A percentile compares a stretch with the other conserved stretches of the same genome.
Evolutionary conservation across 371 early-diverging fungal genomes (phyloP).

Genomic region (Apophysomyces variabilis): DNA sequence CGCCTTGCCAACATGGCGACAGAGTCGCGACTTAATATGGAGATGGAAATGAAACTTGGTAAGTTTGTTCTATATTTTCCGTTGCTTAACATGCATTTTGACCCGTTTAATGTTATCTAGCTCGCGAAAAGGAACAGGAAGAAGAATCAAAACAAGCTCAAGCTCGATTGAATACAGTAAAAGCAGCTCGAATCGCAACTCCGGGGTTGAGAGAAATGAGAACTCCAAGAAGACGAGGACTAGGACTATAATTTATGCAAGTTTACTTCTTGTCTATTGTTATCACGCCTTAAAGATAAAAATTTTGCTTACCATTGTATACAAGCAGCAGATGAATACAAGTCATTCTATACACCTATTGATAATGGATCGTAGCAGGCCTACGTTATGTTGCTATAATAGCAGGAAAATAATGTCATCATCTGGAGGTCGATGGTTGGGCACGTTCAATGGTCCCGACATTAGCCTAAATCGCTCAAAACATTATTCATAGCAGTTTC

Average conservation of each 20-base stretch:
- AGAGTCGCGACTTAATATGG: constrained; percentile 56
- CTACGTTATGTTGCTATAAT: too few species aligned
- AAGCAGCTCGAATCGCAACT: constrained; percentile 53
- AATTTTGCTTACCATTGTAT: too few species aligned
- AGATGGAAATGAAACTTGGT: constrained; percentile 60
- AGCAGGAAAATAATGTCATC: too few species aligned
- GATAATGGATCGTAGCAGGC: too few species aligned
- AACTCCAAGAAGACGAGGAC: constrained; percentile 45
- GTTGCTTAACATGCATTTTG: background rate
- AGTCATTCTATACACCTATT: too few species aligned
- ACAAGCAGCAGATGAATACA: too few species aligned
- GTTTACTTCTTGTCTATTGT: too few species aligned
- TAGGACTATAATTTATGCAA: constrained; percentile 28
- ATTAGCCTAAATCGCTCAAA: too few species aligned
- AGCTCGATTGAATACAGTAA: constrained; percentile 33
- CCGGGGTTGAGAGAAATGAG: constrained; percentile 51
- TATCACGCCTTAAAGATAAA: too few species aligned
- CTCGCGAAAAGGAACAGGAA: constrained; percentile 48
- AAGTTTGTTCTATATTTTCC: constrained; percentile 13
- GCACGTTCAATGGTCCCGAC: too few species aligned
- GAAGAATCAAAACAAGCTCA: constrained; percentile 27
- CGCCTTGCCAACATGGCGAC: constrained; percentile 54
- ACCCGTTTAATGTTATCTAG: constrained; percentile 13
- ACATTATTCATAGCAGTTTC: too few species aligned
- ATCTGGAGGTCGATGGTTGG: too few species aligned